A percentile compares a stretch with the other conserved stretches of the same genome.
phyloP scores from a whole-genome alignment of 495 filamentous ascomycete species.

The Lasiosphaeriaceae sp. region DNA sequence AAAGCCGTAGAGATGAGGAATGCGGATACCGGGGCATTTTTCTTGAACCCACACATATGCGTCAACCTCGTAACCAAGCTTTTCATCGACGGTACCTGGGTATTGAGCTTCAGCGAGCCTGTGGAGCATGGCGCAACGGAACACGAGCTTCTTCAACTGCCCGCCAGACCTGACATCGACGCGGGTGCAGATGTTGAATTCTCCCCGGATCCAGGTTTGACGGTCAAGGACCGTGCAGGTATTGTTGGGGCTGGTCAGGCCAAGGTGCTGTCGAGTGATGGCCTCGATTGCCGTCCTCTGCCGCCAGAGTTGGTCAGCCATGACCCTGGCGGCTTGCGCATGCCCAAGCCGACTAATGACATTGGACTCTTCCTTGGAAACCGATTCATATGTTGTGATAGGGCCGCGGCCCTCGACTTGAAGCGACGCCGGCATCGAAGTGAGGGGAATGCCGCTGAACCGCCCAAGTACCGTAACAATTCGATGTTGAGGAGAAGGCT shows the following conservation, averaged over 20 bases:
- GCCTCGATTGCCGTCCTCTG: slow-evolving; percentile 11
- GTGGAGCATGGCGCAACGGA: slow-evolving; percentile 34
- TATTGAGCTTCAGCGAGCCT: slow-evolving; percentile 29
- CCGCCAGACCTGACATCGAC: slow-evolving; percentile 18
- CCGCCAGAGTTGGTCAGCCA: not conserved
- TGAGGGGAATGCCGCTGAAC: no score
- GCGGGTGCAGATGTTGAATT: slow-evolving; percentile 40
- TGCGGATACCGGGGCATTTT: slow-evolving; percentile 30
- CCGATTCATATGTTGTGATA: not conserved
- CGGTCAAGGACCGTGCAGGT: not conserved
- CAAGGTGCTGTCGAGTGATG: slow-evolving; percentile 15
- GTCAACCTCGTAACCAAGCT: slow-evolving; percentile 32
- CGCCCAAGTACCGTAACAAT: no score
- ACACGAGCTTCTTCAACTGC: slow-evolving; percentile 14
- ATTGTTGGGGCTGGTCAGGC: slow-evolving; percentile 3
- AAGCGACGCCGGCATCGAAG: not conserved
- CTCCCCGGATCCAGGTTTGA: slow-evolving; percentile 30
- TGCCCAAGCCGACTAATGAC: not conserved
- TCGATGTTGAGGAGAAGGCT: no score
- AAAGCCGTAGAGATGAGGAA: slow-evolving; percentile 35
- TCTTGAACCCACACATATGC: slow-evolving; percentile 36
- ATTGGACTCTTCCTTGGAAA: not conserved
- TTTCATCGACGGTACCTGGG: slow-evolving; percentile 37
- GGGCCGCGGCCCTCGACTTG: not conserved
- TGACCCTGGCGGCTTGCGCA: not conserved